Evolutionary conservation across 2,329 filamentous ascomycete genomes (phyloP), one percentile per base, ranked within the genome.

Genomic region (Camptophora hylomeconis): DNA sequence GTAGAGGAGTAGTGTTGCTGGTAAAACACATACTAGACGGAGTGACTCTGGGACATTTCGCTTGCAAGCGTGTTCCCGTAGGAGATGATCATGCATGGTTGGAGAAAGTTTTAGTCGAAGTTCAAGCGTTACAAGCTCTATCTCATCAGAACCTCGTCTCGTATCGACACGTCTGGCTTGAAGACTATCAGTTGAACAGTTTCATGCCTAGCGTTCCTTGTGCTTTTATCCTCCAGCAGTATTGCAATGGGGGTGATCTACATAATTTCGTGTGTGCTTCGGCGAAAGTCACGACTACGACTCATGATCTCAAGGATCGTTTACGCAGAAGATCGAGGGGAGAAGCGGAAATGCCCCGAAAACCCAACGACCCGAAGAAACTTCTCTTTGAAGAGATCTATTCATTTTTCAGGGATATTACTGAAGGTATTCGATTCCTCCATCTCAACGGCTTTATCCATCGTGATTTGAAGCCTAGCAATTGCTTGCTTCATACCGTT

Each of bases 91-190:
- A 94, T 47, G 74, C 76, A 37, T 94, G 89, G 92, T 63, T 98
- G 9, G 83, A 93, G 53, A 95, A 94, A 56, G 77, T 95, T 2
- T 63, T 98, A 28, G 69, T 89, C 24, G 89, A 98, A 54, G 92
- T 98, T 2, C 84, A 93, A 54, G 64, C 95, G 14, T 68, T 98
- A 14, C 84, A 92, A 45, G 80, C 82, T 45, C 69, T 98, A 3
- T 89, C 83, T 0, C 89, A 98, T 49, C 81, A 86, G 33, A 98
- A 98, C 39, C 65, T 98, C 6, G 89, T 98, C 1, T 92, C 86
- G 0, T 98, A 98, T 52, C 78, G 87, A 5, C 89, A 95, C 56
- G 89, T 93, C 17, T 98, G 89, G 89, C 67, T 98, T 10, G 87
- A 98, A 52, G 80, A 94, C 51, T 76, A 79, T 30, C 72, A 79